These are phyloP conservation scores for Pseudisothecium myosuroides DNA, from an alignment of 225 moss, liverwort and hornwort species.

Conservation along the genomic window DNA sequence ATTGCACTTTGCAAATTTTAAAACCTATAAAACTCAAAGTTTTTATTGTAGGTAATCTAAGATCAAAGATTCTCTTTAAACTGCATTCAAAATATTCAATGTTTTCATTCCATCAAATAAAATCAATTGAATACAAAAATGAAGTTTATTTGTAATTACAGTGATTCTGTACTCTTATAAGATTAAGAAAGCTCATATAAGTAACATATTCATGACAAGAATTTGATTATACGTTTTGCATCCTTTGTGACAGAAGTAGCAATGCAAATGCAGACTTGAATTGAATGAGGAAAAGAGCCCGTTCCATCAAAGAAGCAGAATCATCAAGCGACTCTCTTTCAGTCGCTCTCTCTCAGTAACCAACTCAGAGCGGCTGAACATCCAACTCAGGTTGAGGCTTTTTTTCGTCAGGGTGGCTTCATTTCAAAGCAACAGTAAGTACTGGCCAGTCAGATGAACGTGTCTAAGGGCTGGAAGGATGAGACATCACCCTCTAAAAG, in stretches of 20 bases:
- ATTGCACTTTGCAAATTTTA: background rate
- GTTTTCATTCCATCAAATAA: background rate
- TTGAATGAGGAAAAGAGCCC: background rate
- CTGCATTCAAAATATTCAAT: no score
- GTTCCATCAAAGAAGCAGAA: background rate
- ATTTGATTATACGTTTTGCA: background rate
- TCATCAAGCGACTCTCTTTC: background rate
- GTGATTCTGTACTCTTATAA: background rate
- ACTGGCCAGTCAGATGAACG: background rate
- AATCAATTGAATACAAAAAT: background rate
- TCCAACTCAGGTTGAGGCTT: background rate
- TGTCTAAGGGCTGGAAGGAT: background rate
- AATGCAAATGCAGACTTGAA: no score
- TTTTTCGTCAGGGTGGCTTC: background rate
- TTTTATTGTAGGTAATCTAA: background rate
- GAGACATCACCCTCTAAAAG: background rate
- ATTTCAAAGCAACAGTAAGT: background rate
- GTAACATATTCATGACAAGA: rapidly evolving
- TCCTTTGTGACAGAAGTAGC: background rate
- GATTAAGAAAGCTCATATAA: background rate
- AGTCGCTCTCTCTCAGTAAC: background rate
- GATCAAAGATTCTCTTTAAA: background rate
- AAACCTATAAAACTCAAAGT: background rate
- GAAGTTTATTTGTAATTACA: background rate
- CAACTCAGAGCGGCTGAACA: background rate